A percentile compares a stretch with the other conserved stretches of the same genome.
Conservation (phyloP, 768 basidiomycete species). For the Pleurotus citrinopileatus region DNA sequence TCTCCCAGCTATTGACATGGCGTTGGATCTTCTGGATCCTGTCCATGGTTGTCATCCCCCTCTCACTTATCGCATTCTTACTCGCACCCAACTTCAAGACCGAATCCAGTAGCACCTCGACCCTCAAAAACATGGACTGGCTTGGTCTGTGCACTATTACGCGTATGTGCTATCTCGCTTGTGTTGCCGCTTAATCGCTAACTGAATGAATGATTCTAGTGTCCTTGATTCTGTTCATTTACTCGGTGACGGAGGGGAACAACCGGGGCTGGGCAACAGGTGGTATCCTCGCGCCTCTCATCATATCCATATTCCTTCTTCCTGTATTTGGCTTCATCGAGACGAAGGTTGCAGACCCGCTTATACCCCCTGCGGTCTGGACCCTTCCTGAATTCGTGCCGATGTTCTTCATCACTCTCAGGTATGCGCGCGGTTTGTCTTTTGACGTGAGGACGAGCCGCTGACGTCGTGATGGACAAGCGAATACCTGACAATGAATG, state of each 20-base stretch:
- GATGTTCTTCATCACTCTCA: conserved; percentile 23
- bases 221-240: conserved; percentile 31
- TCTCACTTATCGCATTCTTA: conserved; percentile 26
- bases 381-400: conserved; percentile 36
- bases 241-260: conserved; percentile 38
- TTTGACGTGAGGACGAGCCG: not conserved
- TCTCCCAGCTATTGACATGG: conserved; percentile 36
- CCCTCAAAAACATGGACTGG: conserved; percentile 12
- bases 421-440: not conserved
- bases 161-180: conserved; percentile 21
- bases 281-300: conserved; percentile 38
- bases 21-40: conserved; percentile 48
- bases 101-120: conserved; percentile 21
- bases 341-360: conserved; percentile 15
- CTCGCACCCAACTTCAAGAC: conserved; percentile 15
- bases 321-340: conserved; percentile 30
- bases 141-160: conserved; percentile 20
- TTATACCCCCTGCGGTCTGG: conserved; percentile 39
- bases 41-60: conserved; percentile 32
- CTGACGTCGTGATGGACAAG: conserved; percentile 22
- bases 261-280: conserved; percentile 43
- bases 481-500: conserved; percentile 37
- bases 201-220: conserved; percentile 17
- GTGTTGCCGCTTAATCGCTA: too few relatives aligned
- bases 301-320: conserved; percentile 37